phyloP scores from a whole-genome alignment of 129 eudicot species.

The Smallanthus sonchifolius region DNA sequence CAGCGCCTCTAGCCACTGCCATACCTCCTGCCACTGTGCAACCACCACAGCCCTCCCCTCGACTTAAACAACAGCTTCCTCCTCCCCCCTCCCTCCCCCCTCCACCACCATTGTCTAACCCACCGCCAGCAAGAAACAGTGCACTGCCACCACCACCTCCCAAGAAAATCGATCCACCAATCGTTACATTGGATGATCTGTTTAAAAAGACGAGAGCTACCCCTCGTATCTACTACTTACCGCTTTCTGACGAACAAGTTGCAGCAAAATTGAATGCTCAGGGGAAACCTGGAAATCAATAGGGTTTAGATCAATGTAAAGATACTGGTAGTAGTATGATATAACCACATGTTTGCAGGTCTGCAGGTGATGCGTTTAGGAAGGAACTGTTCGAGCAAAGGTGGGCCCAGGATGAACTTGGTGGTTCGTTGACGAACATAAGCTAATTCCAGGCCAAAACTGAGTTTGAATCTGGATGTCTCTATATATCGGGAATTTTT shows the following conservation, averaged over 20 bases:
- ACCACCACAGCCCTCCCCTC: slow-evolving; percentile 24
- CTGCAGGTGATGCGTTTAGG: slow-evolving; percentile 65
- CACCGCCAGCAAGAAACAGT: slow-evolving; percentile 41
- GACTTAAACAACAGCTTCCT: slow-evolving; percentile 22
- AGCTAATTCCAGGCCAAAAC: slow-evolving; percentile 8
- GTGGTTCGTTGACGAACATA: slow-evolving; percentile 27
- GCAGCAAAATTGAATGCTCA: slow-evolving; percentile 49
- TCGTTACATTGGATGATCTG: slow-evolving; percentile 86
- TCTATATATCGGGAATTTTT: slow-evolving; percentile 17
- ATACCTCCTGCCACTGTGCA: slow-evolving; percentile 18
- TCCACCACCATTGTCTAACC: slow-evolving; percentile 46
- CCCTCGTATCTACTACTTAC: slow-evolving; percentile 94
- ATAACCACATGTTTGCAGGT: slow-evolving; percentile 81
- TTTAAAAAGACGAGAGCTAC: slow-evolving; percentile 79
- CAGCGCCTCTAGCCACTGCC: slow-evolving; percentile 35
- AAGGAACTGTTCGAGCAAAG: slow-evolving; percentile 23
- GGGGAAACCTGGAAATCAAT: slow-evolving; percentile 47
- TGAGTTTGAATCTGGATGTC: slow-evolving; percentile 19
- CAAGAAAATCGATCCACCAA: slow-evolving; percentile 66
- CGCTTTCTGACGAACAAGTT: slow-evolving; percentile 87
- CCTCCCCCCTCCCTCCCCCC: slow-evolving; percentile 23
- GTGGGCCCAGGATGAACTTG: slow-evolving; percentile 40
- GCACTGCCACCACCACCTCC: slow-evolving; percentile 60
- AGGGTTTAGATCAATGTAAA: slow-evolving; percentile 42
- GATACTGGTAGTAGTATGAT: slow-evolving; percentile 50